These are phyloP conservation scores for Thielaviopsis populi DNA, from an alignment of 2,329 filamentous ascomycete species.

Conservation along the genomic window DNA sequence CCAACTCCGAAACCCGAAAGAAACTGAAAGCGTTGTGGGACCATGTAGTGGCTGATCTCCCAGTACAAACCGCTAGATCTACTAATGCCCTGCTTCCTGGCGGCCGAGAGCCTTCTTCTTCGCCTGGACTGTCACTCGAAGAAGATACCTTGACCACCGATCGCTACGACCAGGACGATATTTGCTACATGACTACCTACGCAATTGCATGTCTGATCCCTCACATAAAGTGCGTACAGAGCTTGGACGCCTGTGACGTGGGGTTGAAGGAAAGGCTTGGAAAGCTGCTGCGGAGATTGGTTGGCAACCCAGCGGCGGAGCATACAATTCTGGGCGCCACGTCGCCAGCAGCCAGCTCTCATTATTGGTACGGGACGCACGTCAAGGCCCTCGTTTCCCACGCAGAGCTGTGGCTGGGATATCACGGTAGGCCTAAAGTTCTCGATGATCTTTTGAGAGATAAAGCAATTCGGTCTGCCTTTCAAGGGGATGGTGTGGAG, in stretches of 20 bases:
- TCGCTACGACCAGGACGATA: conserved; percentile 6
- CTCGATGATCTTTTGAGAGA: not conserved
- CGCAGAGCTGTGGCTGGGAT: not conserved
- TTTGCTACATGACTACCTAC: conserved; percentile 9
- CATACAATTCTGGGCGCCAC: not conserved
- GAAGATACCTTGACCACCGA: not conserved
- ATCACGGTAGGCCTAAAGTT: not conserved
- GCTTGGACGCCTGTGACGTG: not conserved
- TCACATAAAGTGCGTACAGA: not conserved
- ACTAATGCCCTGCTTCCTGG: not conserved
- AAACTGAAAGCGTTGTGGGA: not conserved
- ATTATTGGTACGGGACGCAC: conserved; percentile 9
- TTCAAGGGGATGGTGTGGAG: not conserved
- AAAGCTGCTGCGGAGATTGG: not conserved
- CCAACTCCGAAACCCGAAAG: not conserved
- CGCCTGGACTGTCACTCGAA: not conserved
- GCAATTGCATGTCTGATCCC: conserved; percentile 2
- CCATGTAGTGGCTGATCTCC: not conserved
- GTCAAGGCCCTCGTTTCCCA: not conserved
- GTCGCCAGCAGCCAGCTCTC: not conserved
- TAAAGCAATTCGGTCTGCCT: not conserved
- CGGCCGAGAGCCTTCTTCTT: not conserved
- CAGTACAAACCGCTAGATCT: not conserved
- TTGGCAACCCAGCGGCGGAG: not conserved
- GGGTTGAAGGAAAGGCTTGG: not conserved